These are phyloP conservation scores for Falciphora oryzae DNA, from an alignment of 2,329 filamentous ascomycete species.

Conservation along the genomic window DNA sequence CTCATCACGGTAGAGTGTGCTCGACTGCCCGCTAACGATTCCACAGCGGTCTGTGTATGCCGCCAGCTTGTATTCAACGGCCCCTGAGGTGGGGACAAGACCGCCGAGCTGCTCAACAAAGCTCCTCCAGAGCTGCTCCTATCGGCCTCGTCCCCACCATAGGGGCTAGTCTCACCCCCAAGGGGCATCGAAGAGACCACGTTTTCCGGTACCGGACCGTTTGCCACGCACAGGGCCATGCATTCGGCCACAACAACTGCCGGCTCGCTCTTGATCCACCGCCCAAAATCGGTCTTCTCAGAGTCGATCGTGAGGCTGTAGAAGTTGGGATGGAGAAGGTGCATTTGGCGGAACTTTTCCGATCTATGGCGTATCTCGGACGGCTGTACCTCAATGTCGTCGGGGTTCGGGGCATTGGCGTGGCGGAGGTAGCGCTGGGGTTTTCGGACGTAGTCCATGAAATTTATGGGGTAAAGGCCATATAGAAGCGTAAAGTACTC, in stretches of 20 bases:
- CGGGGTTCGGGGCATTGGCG: conserved; percentile 61
- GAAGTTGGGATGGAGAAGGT: conserved; percentile 79
- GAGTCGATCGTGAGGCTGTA: conserved; percentile 74
- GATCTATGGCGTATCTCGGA: conserved; percentile 71
- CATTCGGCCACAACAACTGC: conserved; percentile 77
- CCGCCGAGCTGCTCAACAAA: conserved; percentile 33
- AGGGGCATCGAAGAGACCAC: conserved; percentile 5
- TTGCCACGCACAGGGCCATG: conserved; percentile 54
- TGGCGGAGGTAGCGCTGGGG: conserved; percentile 72
- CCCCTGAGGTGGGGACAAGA: conserved; percentile 30
- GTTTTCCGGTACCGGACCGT: conserved; percentile 1
- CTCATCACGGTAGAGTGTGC: conserved; percentile 33
- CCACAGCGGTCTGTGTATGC: conserved; percentile 42
- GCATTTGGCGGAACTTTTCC: conserved; percentile 66
- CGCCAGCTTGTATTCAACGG: conserved; percentile 21
- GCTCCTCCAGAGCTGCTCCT: conserved; percentile 16
- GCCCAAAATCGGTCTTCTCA: conserved; percentile 67
- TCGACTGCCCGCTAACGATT: conserved; percentile 34
- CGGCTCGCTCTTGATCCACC: conserved; percentile 75
- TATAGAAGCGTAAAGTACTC: conserved; percentile 80
- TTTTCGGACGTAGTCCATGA: conserved; percentile 80
- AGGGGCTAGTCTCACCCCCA: conserved; percentile 4
- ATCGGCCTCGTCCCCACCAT: conserved; percentile 9
- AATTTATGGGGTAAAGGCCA: conserved; percentile 77
- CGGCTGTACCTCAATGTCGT: conserved; percentile 73